Conservation (phyloP, 352 stramenopile species). For the Phytophthora cactorum region DNA sequence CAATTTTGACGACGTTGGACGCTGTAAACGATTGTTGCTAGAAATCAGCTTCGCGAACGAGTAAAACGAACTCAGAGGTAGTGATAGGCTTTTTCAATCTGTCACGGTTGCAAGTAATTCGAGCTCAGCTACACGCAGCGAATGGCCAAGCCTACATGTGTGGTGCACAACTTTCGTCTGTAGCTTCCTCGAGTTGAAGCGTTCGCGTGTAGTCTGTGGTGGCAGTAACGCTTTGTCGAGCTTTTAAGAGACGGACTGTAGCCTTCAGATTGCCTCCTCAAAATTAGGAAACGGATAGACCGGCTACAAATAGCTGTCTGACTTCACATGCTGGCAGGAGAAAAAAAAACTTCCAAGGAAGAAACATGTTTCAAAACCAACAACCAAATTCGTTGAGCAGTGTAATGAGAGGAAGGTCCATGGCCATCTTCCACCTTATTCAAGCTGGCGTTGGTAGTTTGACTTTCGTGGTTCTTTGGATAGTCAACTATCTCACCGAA, state of each 20-base stretch:
- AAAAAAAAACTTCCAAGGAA: conserved; percentile 8
- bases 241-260: not conserved
- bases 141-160: not conserved
- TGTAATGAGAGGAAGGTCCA: not conserved
- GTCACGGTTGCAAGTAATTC: no score
- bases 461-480: not conserved
- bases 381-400: not conserved
- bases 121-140: not conserved
- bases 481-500: not conserved
- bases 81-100: no score
- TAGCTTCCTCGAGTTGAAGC: conserved; percentile 14
- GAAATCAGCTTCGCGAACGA: not conserved
- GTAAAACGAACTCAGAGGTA: not conserved
- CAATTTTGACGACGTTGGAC: not conserved
- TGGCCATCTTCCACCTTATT: not conserved
- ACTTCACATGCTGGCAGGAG: not conserved
- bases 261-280: not conserved
- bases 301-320: conserved; percentile 1
- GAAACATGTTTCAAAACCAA: not conserved
- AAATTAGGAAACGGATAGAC: conserved; percentile 14
- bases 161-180: not conserved
- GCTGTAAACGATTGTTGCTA: not conserved
- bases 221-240: not conserved
- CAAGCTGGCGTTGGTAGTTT: conserved; percentile 2
- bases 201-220: not conserved